Evolutionary conservation across 306 rosid genomes (phyloP).

Genomic region (Glycine soja): DNA sequence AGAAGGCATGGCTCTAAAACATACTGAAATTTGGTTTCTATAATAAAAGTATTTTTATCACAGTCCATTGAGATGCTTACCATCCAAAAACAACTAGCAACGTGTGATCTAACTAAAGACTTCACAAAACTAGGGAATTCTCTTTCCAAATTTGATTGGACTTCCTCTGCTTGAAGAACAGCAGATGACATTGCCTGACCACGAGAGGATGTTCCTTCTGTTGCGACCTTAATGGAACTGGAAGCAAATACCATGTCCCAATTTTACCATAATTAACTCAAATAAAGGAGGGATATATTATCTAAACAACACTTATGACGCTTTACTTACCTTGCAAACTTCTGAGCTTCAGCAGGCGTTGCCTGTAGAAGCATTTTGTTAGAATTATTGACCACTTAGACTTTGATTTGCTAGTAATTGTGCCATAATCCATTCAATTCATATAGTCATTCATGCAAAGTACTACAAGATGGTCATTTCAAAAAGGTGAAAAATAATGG

Average conservation of each 20-base stretch:
- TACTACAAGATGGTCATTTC: neutral
- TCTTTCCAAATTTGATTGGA: slow-evolving; percentile 57
- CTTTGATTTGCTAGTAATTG: slow-evolving; percentile 20
- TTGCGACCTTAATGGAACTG: slow-evolving; percentile 58
- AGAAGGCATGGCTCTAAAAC: slow-evolving; percentile 23
- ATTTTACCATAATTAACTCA: slow-evolving; percentile 36
- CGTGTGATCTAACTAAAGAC: slow-evolving; percentile 89
- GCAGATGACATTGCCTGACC: slow-evolving; percentile 85
- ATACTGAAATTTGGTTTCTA: slow-evolving; percentile 10
- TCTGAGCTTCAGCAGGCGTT: slow-evolving; percentile 54
- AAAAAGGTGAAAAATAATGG: neutral
- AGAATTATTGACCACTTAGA: slow-evolving; percentile 41
- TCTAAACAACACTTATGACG: slow-evolving; percentile 23
- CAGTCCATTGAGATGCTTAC: slow-evolving; percentile 48
- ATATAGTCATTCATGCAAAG: neutral
- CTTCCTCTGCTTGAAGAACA: slow-evolving; percentile 69
- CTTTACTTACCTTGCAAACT: slow-evolving; percentile 61
- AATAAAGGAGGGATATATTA: neutral
- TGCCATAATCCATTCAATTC: slow-evolving; percentile 21
- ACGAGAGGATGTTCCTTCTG: slow-evolving; percentile 60
- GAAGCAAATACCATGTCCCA: slow-evolving; percentile 34
- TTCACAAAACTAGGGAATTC: slow-evolving; percentile 85
- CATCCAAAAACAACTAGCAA: slow-evolving; percentile 93
- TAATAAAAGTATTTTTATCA: neutral
- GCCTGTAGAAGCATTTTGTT: slow-evolving; percentile 57